Base-by-base conservation (phyloP, 768 basidiomycete genomes). In the Strobilomyces confusus region DNA sequence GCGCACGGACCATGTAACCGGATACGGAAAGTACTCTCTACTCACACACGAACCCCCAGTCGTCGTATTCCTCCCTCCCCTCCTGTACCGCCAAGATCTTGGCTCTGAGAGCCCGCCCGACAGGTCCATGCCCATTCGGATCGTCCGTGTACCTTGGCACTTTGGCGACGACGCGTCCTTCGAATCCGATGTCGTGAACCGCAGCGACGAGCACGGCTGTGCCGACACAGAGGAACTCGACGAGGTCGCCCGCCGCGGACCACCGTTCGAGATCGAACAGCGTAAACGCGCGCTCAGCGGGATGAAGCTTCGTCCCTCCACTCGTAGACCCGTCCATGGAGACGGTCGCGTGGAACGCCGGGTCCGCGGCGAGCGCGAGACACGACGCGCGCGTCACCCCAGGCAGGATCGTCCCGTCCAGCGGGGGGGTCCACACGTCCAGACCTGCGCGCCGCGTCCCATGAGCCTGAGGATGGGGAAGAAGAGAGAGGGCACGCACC, bases 401-500 rank as follows among this genome's bases (percentile, higher is more conserved):
- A 2, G 94, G 93, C 2, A 98, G 81, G 63, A 98, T 92, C 71
- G 91, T 87, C 46, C 94, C 93, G 66, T 89, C 92, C 55, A 97
- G 73, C 15, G 92, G 88, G 2, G 95, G 90, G 1, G 95, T 97
- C 57, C 92, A 77, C 49, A 97, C 77, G 67, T 98, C 92, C 54
- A 82, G 68, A n/a, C 75, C 51, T 51, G 9, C 9, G n/a, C 29
- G n/a, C n/a, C n/a, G n/a, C n/a, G n/a, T n/a, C n/a, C n/a, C n/a
- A n/a, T n/a, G n/a, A n/a, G n/a, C n/a, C n/a, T n/a, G n/a, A n/a
- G n/a, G n/a, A n/a, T n/a, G n/a, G n/a, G n/a, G 5, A n/a, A 9
- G 15, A n/a, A 44, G 4, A 38, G 19, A 20, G 19, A 19, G 3
- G n/a, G n/a, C 26, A 54, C 54, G 33, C 47, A 81, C 80, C 76